Evolutionary conservation across 352 stramenopile genomes (phyloP), one percentile per base, ranked within the genome.

Genomic region (Globisporangium solare): DNA sequence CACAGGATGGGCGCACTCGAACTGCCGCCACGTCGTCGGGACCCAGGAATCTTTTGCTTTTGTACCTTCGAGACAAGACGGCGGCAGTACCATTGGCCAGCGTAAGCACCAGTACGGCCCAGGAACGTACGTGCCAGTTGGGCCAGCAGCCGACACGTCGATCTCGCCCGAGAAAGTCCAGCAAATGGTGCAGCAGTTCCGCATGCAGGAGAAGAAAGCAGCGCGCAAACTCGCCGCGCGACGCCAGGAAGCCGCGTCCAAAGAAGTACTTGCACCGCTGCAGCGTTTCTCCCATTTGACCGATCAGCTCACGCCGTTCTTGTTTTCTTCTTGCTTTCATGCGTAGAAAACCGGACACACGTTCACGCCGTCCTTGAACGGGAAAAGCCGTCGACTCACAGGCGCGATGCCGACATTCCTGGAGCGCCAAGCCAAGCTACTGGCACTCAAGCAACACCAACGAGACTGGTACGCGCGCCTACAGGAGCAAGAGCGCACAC

Each of bases 161-260:
- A 68, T 81, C 20, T 81, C 71, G 0, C 64, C 71, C 0, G 39
- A 70, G 14, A 62, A 60, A 50, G 41, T 78, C 3, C 48, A 37
- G 1, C 65, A 74, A 12, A 76, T 81, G 68, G 68, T 58, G 4
- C 55, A 52, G n/a, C 67, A 69, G 13, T 81, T 81, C 27, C 68
- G 67, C 5, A 52, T 73, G 1, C 67, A 70, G 17, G 71, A 78
- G 21, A 66, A 76, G 60, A 70, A 73, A 47, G 69, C 69, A 15
- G 53, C 47, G 3, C 68, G 60, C 3, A 64, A 53, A 50, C 60
- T 76, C 12, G 65, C 51, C 21, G 59, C 57, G 2, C 74, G 70
- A 35, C 57, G 71, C 35, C 56, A 71, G 60, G 68, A 76, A 40
- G 63, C 61, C 10, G 67, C 76, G 55, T 63, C 57, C 42, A 61